A percentile compares a stretch with the other conserved stretches of the same genome.
phyloP scores from a whole-genome alignment of 2,329 filamentous ascomycete genomes.

The Ceratocystis ficicola region DNA sequence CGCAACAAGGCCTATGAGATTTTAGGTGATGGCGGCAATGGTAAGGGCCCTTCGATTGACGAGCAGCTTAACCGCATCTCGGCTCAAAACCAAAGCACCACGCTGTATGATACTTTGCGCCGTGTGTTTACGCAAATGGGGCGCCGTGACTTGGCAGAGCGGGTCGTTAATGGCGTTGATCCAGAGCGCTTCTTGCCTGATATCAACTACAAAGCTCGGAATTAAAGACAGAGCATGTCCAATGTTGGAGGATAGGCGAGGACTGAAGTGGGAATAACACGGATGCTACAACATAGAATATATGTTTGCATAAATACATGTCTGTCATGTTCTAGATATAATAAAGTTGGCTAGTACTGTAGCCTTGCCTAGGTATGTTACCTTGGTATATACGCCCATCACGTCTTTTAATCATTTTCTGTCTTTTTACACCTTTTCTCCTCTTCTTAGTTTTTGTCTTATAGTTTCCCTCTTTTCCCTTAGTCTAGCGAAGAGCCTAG shows the following conservation, averaged over 20 bases:
- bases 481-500: no score
- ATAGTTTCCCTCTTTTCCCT: no score
- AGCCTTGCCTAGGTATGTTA: no score
- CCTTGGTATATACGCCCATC: no score
- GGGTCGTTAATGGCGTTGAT: conserved; percentile 81
- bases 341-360: no score
- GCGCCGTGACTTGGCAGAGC: conserved; percentile 71
- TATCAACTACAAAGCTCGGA: conserved; percentile 51
- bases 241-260: no score
- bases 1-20: conserved; percentile 74
- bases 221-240: conserved; percentile 33
- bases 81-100: conserved; percentile 90
- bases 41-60: conserved; percentile 40
- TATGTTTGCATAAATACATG: background rate
- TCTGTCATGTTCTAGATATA: background rate
- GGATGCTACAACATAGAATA: no score
- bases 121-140: conserved; percentile 97
- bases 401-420: background rate
- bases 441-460: background rate
- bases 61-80: conserved; percentile 75
- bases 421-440: background rate
- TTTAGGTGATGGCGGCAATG: conserved; percentile 42
- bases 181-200: conserved; percentile 78
- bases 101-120: conserved; percentile 85
- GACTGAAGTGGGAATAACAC: no score